Conservation (phyloP, 495 filamentous ascomycete genomes). For the Aspergillus kassunensis region DNA sequence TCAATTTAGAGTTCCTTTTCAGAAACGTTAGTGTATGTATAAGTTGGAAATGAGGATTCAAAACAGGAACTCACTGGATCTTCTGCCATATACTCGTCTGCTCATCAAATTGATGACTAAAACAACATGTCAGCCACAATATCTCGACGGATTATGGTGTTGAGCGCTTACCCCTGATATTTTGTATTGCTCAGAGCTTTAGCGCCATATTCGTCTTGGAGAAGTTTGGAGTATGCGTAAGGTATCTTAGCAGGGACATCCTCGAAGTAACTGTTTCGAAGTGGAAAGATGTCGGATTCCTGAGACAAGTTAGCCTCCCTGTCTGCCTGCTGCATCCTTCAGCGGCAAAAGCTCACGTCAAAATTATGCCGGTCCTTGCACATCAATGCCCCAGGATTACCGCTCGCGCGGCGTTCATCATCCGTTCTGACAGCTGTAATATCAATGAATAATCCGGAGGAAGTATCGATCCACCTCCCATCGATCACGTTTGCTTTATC, state of each 20-base stretch:
- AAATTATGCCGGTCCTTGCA: constrained; percentile 59
- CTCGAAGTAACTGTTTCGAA: constrained; percentile 76
- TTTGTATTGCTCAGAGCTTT: constrained; percentile 59
- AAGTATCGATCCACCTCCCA: constrained; percentile 58
- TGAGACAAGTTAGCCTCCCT: constrained; percentile 18
- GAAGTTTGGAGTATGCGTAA: constrained; percentile 65
- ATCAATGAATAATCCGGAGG: constrained; percentile 60
- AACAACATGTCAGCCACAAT: neutral
- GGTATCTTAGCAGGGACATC: constrained; percentile 71
- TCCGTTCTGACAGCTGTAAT: constrained; percentile 55
- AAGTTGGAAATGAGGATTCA: too few relatives aligned
- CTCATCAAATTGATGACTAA: constrained; percentile 36
- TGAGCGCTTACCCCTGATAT: constrained; percentile 52
- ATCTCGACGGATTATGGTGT: neutral
- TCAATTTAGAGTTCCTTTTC: constrained; percentile 6
- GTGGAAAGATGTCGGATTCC: constrained; percentile 69
- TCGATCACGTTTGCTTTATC: constrained; percentile 57
- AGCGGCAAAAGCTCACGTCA: constrained; percentile 26
- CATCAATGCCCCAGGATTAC: constrained; percentile 41
- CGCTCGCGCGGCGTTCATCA: constrained; percentile 27
- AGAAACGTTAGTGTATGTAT: neutral
- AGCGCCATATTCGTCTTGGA: constrained; percentile 70
- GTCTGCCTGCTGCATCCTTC: neutral
- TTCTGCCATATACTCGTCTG: constrained; percentile 32
- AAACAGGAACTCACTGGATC: constrained; percentile 9